These are phyloP conservation scores for Aspergillus awamori DNA, from an alignment of 2,329 filamentous ascomycete genomes.

Conservation along the genomic window DNA sequence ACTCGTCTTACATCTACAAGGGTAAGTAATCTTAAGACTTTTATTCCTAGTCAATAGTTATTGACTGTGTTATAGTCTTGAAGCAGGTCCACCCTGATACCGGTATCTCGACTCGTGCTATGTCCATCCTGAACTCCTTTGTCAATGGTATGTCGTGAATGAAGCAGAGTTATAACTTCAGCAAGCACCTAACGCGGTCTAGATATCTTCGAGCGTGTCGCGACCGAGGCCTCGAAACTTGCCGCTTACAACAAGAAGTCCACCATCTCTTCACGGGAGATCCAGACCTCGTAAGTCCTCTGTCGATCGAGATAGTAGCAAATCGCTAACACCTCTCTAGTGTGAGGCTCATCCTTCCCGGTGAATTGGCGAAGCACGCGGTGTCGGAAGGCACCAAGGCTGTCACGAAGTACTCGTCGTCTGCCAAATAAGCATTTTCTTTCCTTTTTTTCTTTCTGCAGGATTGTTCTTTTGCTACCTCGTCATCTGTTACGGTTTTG, in stretches of 20 bases:
- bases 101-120: constrained; percentile 99
- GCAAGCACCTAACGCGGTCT: constrained; percentile 9
- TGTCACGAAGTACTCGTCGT: constrained; percentile 99
- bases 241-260: constrained; percentile 99
- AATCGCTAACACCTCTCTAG: constrained; percentile 45
- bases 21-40: constrained; percentile 61
- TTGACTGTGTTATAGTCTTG: constrained; percentile 66
- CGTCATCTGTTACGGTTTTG: constrained; percentile 46
- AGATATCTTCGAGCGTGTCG: constrained; percentile 99
- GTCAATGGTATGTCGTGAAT: constrained; percentile 78
- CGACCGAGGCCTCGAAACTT: constrained; percentile 97
- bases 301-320: neutral
- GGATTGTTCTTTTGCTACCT: constrained; percentile 48
- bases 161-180: neutral
- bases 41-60: constrained; percentile 21
- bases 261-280: constrained; percentile 98
- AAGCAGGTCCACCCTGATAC: constrained; percentile 99
- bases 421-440: constrained; percentile 81
- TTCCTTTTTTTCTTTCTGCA: constrained; percentile 59
- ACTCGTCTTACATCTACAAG: constrained; percentile 99
- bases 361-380: constrained; percentile 98
- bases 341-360: constrained; percentile 94
- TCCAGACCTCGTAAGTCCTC: constrained; percentile 81
- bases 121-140: constrained; percentile 99
- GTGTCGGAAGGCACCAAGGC: constrained; percentile 99